phyloP scores from a whole-genome alignment of 805 yeast species.

The Schizosaccharomyces osmophilus region DNA sequence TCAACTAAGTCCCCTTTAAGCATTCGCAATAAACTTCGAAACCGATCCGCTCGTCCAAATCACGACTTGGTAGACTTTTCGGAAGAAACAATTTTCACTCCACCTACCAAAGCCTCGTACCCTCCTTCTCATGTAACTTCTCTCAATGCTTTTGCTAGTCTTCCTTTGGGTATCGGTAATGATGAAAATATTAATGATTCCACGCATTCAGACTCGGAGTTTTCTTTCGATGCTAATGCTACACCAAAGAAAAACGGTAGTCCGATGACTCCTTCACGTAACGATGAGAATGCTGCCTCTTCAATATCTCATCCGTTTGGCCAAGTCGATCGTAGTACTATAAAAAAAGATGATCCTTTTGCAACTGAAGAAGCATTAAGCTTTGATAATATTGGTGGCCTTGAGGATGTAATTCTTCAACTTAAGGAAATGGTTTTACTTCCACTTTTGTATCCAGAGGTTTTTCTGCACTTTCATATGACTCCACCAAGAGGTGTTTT shows the following conservation, averaged over 20 bases:
- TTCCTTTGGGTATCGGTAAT: not conserved
- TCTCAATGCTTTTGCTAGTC: not conserved
- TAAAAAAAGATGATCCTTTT: conserved; percentile 80
- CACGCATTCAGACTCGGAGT: too few relatives aligned
- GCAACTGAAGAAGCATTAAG: conserved; percentile 75
- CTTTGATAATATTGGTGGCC: conserved; percentile 71
- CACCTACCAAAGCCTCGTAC: not conserved
- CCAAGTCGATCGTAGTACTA: conserved; percentile 22
- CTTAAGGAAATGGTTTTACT: conserved; percentile 90
- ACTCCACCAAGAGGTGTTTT: conserved; percentile 94
- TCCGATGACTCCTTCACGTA: too few relatives aligned
- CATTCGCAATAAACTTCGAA: too few relatives aligned
- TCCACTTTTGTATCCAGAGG: conserved; percentile 79
- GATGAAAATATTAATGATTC: not conserved
- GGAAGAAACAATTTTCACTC: not conserved
- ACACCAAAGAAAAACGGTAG: too few relatives aligned
- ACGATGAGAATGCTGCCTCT: not conserved
- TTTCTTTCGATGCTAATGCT: too few relatives aligned
- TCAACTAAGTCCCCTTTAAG: too few relatives aligned
- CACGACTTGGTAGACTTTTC: too few relatives aligned
- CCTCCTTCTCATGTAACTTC: not conserved
- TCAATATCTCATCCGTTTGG: not conserved
- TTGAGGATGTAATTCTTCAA: conserved; percentile 72
- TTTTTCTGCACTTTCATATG: conserved; percentile 66
- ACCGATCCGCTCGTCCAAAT: too few relatives aligned